Base-by-base conservation (phyloP, 345 rosid species). In the Isatis tinctoria region DNA sequence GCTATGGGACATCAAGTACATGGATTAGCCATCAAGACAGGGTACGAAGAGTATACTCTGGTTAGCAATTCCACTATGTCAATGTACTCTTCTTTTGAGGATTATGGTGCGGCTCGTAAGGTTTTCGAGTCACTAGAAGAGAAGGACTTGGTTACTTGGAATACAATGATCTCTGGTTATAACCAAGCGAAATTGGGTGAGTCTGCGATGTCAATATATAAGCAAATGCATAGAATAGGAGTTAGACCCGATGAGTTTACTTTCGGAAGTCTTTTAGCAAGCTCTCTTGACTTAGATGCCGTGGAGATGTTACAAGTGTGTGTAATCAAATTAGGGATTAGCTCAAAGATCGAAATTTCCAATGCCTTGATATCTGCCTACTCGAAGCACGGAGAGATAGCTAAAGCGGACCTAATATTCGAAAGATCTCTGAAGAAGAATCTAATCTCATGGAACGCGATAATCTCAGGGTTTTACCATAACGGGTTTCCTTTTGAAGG, bases 121-220 rank as follows among this genome's bases (percentile, higher is more conserved):
- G 33, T 84, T 80, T 91, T 92, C 30, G 75, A 78, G 58, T 80
- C 76, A 33, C 58, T 87, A 77, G 77, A 77, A 66, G 83, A 80
- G 54, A 92, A 79, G 80, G 96, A 92, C 84, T 72, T 81, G 49
- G 85, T 88, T 62, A 83, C 93, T 18, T 92, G 97, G 97, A 92
- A 89, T 72, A 77, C 92, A 54, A 83, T 89, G 78, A 77, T 92
- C 77, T 88, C 93, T 3, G 52, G 78, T 70, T 92, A 81, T 76
- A 79, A 84, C 74, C 92, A 79, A 69, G 79, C 77, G 40, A 84
- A 80, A 16, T 57, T 58, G 10, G 71, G 82, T 3, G 56, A 60
- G 67, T 80, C 77, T 30, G 89, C 88, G 8, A 79, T 87, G 60
- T 71, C 58, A 14, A 17, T 85, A 28, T 89, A 77, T 74, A 69